phyloP scores from a whole-genome alignment of 2,329 filamentous ascomycete genomes.

The Botrytis byssoidea region DNA sequence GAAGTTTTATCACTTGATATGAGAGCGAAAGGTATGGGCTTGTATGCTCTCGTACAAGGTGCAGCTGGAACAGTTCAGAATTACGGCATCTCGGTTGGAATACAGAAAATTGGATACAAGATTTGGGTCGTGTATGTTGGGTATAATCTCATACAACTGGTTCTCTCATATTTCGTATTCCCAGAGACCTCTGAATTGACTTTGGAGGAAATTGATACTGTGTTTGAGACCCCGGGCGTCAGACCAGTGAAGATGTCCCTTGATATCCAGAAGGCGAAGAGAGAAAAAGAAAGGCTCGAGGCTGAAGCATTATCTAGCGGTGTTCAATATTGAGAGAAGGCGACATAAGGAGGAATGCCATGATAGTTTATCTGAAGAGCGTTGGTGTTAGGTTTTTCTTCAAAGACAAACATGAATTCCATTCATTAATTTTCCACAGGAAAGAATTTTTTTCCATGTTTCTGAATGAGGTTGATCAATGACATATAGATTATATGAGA shows the following conservation, averaged over 20 bases:
- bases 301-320: neutral
- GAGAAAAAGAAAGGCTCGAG: conserved; percentile 31
- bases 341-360: too few species aligned
- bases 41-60: conserved; percentile 36
- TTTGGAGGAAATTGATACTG: conserved; percentile 68
- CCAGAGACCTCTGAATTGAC: conserved; percentile 72
- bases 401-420: neutral
- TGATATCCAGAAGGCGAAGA: conserved; percentile 44
- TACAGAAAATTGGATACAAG: conserved; percentile 49
- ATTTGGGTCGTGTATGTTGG: conserved; percentile 52
- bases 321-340: neutral
- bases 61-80: conserved; percentile 36
- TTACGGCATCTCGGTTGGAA: conserved; percentile 48
- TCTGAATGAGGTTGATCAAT: neutral
- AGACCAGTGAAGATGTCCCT: conserved; percentile 46
- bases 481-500: neutral
- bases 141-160: conserved; percentile 50
- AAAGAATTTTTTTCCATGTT: neutral
- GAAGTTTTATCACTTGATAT: conserved; percentile 42
- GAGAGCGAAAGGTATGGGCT: conserved; percentile 40
- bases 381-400: neutral
- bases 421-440: neutral
- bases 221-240: conserved; percentile 51
- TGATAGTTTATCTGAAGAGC: neutral
- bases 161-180: conserved; percentile 54